Evolutionary conservation across 352 stramenopile species (phyloP).

Genomic region (Halophytophthora polymorphica): DNA sequence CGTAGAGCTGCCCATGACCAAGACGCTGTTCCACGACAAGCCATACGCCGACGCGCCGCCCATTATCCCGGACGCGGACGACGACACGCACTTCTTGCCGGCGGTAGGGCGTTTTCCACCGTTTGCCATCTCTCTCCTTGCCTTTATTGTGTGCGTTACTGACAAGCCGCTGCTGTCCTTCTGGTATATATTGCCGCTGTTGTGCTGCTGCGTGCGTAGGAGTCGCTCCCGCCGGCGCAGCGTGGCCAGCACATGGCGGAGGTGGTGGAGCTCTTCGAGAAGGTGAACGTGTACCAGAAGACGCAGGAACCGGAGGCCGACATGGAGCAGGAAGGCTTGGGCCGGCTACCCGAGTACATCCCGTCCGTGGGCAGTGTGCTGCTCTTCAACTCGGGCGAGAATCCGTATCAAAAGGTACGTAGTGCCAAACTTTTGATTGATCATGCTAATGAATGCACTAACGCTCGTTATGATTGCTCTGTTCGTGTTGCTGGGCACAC

Average conservation of each 20-base stretch:
- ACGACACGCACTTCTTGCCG: constrained; percentile 82
- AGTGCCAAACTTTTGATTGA: background rate
- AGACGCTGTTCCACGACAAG: constrained; percentile 85
- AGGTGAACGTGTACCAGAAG: constrained; percentile 76
- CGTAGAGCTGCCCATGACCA: constrained; percentile 48
- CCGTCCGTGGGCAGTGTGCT: constrained; percentile 77
- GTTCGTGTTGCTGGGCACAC: background rate
- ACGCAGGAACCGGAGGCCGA: constrained; percentile 71
- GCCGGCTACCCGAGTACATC: constrained; percentile 76
- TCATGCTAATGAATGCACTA: background rate
- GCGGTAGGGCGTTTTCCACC: constrained; percentile 24
- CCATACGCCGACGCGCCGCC: constrained; percentile 71
- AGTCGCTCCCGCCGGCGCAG: constrained; percentile 66
- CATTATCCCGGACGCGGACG: constrained; percentile 63
- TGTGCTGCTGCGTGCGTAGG: constrained; percentile 23
- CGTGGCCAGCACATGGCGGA: constrained; percentile 78
- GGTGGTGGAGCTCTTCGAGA: constrained; percentile 80
- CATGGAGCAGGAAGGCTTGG: constrained; percentile 83
- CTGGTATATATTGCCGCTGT: background rate
- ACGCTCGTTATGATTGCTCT: constrained; percentile 4
- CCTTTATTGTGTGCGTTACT: background rate
- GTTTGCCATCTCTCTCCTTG: too few species aligned
- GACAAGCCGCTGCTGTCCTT: background rate
- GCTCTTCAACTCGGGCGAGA: constrained; percentile 87
- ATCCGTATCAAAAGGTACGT: constrained; percentile 82